These are phyloP conservation scores for Citrullus mucosospermus DNA, from an alignment of 306 rosid species.

Conservation along the genomic window DNA sequence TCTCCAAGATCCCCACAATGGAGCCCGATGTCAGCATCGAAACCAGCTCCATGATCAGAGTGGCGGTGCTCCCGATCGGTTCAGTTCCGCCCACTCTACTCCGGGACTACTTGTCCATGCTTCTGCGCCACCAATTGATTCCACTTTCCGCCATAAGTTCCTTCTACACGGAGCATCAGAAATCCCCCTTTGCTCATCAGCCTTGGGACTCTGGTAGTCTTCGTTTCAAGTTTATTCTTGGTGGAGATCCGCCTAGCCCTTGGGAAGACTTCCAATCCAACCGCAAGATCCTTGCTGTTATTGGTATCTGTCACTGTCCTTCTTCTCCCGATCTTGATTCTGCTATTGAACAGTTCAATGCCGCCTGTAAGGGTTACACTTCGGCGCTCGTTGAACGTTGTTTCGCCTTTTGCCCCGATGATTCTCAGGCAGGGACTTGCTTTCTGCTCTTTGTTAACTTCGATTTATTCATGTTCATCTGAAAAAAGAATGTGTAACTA, in stretches of 20 bases:
- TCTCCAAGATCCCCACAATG: slow-evolving; percentile 28
- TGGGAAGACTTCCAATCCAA: slow-evolving; percentile 97
- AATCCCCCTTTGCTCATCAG: slow-evolving; percentile 76
- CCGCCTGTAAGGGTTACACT: slow-evolving; percentile 38
- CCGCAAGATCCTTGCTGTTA: slow-evolving; percentile 70
- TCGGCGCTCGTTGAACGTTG: slow-evolving; percentile 79
- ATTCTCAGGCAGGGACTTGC: slow-evolving; percentile 49
- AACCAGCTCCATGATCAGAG: slow-evolving; percentile 70
- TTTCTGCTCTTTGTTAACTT: background rate
- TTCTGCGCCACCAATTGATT: slow-evolving; percentile 60
- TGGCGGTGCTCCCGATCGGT: slow-evolving; percentile 86
- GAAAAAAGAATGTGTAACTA: background rate
- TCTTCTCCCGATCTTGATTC: slow-evolving; percentile 71
- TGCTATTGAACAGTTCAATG: slow-evolving; percentile 35
- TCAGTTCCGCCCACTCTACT: slow-evolving; percentile 42
- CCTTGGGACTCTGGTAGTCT: slow-evolving; percentile 89
- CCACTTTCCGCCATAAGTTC: slow-evolving; percentile 81
- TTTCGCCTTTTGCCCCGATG: slow-evolving; percentile 80
- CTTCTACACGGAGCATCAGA: slow-evolving; percentile 91
- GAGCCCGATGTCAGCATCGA: slow-evolving; percentile 95
- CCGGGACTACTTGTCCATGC: slow-evolving; percentile 74
- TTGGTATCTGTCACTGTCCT: slow-evolving; percentile 90
- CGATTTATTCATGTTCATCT: background rate
- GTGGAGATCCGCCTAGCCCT: slow-evolving; percentile 69
- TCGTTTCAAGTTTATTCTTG: slow-evolving; percentile 74